phyloP scores from a whole-genome alignment of 305 asterid species.

The Solanum hybrid region DNA sequence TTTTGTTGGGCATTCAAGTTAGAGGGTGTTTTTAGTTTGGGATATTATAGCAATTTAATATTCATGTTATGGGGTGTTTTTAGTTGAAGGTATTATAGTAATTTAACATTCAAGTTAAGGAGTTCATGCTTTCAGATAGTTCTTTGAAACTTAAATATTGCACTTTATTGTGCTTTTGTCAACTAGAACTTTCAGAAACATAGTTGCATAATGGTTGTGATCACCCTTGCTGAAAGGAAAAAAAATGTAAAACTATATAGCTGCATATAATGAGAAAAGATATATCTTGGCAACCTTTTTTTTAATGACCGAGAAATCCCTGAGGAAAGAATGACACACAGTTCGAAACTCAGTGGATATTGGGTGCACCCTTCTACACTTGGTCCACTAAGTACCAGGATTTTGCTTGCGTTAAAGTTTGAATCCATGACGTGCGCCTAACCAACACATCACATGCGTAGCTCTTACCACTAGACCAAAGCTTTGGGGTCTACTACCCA shows the following conservation, averaged over 20 bases:
- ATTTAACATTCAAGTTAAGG: neutral
- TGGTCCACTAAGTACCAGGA: neutral
- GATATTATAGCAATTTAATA: neutral
- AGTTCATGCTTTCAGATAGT: neutral
- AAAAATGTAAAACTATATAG: neutral
- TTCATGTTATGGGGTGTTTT: neutral
- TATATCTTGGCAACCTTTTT: neutral
- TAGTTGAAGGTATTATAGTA: neutral
- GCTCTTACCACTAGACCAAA: neutral
- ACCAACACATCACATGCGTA: neutral
- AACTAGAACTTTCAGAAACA: neutral
- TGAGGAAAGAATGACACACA: neutral
- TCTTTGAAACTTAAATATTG: neutral
- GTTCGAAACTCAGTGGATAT: neutral
- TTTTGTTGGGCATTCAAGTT: neutral
- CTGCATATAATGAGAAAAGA: neutral
- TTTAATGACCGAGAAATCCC: neutral
- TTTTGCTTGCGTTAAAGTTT: neutral
- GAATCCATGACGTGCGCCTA: neutral
- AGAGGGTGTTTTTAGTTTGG: neutral
- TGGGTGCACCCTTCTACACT: neutral
- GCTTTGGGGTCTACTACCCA: neutral
- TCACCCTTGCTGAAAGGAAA: neutral
- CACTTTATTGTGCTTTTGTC: neutral
- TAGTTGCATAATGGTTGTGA: neutral